Evolutionary conservation across 2,329 filamentous ascomycete genomes (phyloP).

Genomic region (Sclerotinia glacialis): DNA sequence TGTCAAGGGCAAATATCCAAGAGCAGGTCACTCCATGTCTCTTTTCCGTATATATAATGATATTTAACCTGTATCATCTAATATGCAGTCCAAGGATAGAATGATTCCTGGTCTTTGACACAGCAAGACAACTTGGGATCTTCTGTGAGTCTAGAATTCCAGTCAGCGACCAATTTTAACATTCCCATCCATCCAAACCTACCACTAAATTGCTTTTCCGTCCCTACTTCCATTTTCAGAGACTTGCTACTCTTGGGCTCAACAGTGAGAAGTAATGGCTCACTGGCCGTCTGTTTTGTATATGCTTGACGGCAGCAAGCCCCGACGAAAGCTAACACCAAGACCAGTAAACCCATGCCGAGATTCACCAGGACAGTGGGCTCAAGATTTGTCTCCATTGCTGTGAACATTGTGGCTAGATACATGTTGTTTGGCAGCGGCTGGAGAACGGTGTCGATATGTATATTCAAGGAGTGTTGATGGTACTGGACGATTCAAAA

Average conservation of each 20-base stretch:
- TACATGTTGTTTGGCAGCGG: background rate
- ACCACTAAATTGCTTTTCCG: conserved; percentile 2
- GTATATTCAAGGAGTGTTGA: background rate
- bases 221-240: conserved; percentile 1
- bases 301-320: background rate
- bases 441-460: background rate
- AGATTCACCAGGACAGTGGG: background rate
- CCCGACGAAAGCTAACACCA: conserved; percentile 12
- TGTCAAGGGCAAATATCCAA: background rate
- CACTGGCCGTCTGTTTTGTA: background rate
- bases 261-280: conserved; percentile 16
- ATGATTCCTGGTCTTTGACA: background rate
- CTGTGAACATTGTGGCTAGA: conserved; percentile 10
- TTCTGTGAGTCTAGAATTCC: background rate
- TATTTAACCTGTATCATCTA: background rate
- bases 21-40: no score
- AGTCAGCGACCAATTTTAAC: background rate
- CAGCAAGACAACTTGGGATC: background rate
- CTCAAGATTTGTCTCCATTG: conserved; percentile 2
- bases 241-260: background rate
- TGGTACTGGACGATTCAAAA: background rate
- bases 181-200: background rate
- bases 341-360: conserved; percentile 13
- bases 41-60: background rate
- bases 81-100: background rate